A percentile compares a stretch with the other conserved stretches of the same genome.
These are phyloP conservation scores for Colletotrichum aenigma DNA, from an alignment of 2,329 filamentous ascomycete genomes.

Conservation along the genomic window DNA sequence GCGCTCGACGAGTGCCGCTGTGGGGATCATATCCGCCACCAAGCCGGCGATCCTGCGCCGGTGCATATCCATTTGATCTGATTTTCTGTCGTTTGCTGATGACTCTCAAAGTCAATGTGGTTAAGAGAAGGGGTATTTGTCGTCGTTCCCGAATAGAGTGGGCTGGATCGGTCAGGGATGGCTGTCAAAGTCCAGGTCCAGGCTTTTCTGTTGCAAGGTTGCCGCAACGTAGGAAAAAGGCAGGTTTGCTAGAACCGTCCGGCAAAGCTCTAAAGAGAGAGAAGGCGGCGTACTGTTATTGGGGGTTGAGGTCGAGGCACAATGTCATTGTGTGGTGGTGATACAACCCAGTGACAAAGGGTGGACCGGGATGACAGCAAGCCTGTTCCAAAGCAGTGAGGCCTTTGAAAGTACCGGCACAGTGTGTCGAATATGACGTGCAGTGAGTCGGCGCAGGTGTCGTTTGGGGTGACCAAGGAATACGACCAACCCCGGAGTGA, in stretches of 20 bases:
- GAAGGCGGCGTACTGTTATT: constrained; percentile 2
- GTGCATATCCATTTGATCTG: constrained; percentile 33
- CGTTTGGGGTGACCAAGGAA: background rate
- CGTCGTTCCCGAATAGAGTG: background rate
- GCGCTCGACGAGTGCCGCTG: constrained; percentile 33
- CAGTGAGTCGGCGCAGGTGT: background rate
- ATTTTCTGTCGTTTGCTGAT: background rate
- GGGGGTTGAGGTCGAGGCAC: constrained; percentile 2
- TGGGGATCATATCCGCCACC: constrained; percentile 30
- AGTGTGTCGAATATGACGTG: constrained; percentile 16
- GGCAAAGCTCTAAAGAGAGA: background rate
- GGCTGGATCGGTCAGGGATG: background rate
- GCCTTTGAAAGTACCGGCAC: constrained; percentile 13
- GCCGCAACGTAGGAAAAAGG: background rate
- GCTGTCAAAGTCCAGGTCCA: background rate
- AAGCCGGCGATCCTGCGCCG: constrained; percentile 31
- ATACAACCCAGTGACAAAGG: background rate
- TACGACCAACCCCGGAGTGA: background rate
- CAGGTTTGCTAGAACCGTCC: constrained; percentile 3
- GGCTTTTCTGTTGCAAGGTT: background rate
- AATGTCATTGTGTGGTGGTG: constrained; percentile 12
- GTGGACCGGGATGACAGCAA: background rate
- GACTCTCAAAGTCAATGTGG: background rate
- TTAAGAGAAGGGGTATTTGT: background rate
- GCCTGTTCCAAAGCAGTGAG: constrained; percentile 7